A percentile compares a stretch with the other conserved stretches of the same genome.
These are phyloP conservation scores for Cyberlindnera mississippiensis DNA, from an alignment of 805 yeast species.

Conservation along the genomic window DNA sequence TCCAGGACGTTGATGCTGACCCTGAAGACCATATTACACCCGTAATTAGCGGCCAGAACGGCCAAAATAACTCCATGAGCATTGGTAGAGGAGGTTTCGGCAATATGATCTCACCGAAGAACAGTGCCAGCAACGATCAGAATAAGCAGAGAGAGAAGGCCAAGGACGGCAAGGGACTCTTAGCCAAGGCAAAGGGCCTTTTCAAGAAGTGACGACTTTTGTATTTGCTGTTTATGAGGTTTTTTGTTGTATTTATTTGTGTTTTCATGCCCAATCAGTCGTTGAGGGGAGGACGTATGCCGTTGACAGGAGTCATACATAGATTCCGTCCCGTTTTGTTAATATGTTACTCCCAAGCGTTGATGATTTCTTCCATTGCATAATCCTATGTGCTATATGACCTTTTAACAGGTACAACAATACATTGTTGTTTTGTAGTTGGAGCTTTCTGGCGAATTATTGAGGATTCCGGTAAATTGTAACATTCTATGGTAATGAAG, in stretches of 20 bases:
- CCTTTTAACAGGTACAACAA: too few relatives aligned
- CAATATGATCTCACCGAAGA: conserved; percentile 43
- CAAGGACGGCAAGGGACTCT: conserved; percentile 31
- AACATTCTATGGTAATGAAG: too few relatives aligned
- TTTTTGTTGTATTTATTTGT: too few relatives aligned
- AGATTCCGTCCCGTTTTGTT: too few relatives aligned
- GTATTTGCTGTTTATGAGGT: not conserved
- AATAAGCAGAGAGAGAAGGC: conserved; percentile 20
- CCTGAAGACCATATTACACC: conserved; percentile 39
- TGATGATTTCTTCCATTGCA: too few relatives aligned
- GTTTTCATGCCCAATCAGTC: not conserved
- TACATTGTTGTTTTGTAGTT: too few relatives aligned
- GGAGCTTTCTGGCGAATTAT: too few relatives aligned
- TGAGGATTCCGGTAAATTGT: too few relatives aligned
- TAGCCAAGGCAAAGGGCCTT: conserved; percentile 43
- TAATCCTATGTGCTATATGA: too few relatives aligned
- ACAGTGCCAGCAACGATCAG: conserved; percentile 24
- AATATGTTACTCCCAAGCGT: too few relatives aligned
- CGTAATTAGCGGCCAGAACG: conserved; percentile 33
- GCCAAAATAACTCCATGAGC: conserved; percentile 27
- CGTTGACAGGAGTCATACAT: too few relatives aligned
- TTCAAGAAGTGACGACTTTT: conserved; percentile 30
- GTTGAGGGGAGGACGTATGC: too few relatives aligned
- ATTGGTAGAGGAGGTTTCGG: conserved; percentile 70
- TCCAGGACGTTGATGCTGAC: conserved; percentile 60